Evolutionary conservation across 495 filamentous ascomycete genomes (phyloP).

Genomic region (Pyrenopolyporus hunteri): DNA sequence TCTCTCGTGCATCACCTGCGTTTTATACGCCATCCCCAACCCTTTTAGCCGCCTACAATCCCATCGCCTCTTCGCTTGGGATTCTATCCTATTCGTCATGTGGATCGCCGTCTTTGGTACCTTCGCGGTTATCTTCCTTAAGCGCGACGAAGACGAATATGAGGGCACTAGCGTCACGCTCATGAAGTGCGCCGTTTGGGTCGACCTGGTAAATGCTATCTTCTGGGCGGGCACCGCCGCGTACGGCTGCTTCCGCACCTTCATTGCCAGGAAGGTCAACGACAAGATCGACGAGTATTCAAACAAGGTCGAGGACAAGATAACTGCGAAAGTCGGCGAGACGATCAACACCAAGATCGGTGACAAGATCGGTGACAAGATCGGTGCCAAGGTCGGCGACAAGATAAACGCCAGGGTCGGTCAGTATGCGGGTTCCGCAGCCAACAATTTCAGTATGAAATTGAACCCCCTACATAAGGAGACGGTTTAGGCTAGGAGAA

Average conservation of each 20-base stretch:
- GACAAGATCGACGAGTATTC: slow-evolving; percentile 38
- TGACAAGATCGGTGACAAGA: slow-evolving; percentile 24
- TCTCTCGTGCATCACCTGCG: slow-evolving; percentile 43
- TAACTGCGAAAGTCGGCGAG: slow-evolving; percentile 33
- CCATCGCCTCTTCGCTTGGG: slow-evolving; percentile 43
- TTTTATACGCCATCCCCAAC: slow-evolving; percentile 41
- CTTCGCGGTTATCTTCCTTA: slow-evolving; percentile 73
- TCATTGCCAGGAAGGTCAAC: slow-evolving; percentile 43
- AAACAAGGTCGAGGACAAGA: slow-evolving; percentile 29
- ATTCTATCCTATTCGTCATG: slow-evolving; percentile 52
- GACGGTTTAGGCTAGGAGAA: slow-evolving; percentile 10
- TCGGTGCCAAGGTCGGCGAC: slow-evolving; percentile 33
- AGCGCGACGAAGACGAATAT: slow-evolving; percentile 55
- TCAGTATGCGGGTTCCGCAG: slow-evolving; percentile 21
- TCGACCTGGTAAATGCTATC: slow-evolving; percentile 68
- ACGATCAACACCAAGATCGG: slow-evolving; percentile 31
- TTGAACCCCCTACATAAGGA: slow-evolving; percentile 25
- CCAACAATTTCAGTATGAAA: slow-evolving; percentile 29
- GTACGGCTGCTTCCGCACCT: slow-evolving; percentile 44
- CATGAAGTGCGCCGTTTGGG: slow-evolving; percentile 76
- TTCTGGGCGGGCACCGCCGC: slow-evolving; percentile 63
- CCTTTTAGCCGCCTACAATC: slow-evolving; percentile 37
- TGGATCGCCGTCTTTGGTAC: slow-evolving; percentile 72
- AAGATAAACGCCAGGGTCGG: slow-evolving; percentile 31
- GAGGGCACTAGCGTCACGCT: slow-evolving; percentile 53